These are phyloP conservation scores for Cardiosporidium cionae DNA, from an alignment of 169 alveolate genomes.

Conservation along the genomic window DNA sequence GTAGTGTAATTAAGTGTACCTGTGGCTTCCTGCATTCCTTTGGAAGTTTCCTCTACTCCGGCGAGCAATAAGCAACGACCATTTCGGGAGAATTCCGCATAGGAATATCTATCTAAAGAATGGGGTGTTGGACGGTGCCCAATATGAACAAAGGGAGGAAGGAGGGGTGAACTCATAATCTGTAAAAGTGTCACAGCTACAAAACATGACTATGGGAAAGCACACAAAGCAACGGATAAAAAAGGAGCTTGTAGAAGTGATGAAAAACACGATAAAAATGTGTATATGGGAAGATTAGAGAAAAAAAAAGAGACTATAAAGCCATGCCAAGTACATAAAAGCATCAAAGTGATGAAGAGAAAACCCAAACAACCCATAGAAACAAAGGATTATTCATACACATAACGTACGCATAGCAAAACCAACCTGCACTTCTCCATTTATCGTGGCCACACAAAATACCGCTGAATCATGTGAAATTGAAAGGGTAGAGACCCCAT, in stretches of 20 bases:
- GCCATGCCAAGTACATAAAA: too few species aligned
- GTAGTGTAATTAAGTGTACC: neutral
- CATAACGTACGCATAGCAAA: too few species aligned
- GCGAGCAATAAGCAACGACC: neutral
- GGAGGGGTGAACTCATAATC: neutral
- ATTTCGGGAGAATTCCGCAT: neutral
- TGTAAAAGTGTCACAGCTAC: too few species aligned
- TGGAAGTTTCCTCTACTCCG: neutral
- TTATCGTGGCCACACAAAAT: neutral
- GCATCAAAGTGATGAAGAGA: neutral
- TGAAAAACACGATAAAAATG: neutral
- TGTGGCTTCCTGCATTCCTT: neutral
- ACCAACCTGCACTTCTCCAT: neutral
- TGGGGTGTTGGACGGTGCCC: neutral
- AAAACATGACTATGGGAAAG: too few species aligned
- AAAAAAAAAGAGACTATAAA: too few species aligned
- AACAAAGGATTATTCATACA: neutral
- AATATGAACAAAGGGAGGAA: neutral
- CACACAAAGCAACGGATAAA: too few species aligned
- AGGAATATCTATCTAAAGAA: neutral
- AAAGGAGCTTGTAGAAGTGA: neutral
- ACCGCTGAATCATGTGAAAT: neutral
- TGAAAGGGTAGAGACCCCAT: neutral
- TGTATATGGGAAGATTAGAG: too few species aligned
- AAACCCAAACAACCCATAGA: neutral